phyloP scores from a whole-genome alignment of 2,329 filamentous ascomycete genomes.

The Fusarium heterosporum region DNA sequence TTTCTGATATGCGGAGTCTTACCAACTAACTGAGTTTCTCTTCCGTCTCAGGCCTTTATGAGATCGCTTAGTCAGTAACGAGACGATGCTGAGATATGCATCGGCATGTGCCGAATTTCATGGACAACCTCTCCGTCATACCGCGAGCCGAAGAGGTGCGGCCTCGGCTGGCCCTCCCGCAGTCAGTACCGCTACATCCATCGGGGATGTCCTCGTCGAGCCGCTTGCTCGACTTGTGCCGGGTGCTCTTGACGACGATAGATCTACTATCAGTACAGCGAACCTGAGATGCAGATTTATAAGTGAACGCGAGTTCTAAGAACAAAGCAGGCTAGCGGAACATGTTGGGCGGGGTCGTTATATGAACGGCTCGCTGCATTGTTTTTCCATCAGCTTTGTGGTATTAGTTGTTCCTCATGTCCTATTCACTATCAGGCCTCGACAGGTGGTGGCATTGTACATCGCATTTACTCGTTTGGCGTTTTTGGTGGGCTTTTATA shows the following conservation, averaged over 20 bases:
- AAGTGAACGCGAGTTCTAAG: conserved; percentile 7
- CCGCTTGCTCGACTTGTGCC: background rate
- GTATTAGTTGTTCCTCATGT: conserved; percentile 10
- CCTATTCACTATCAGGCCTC: conserved; percentile 20
- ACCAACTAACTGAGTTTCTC: conserved; percentile 49
- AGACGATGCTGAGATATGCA: conserved; percentile 9
- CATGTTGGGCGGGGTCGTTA: conserved; percentile 16
- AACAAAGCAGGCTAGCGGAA: background rate
- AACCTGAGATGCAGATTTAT: background rate
- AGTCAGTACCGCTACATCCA: background rate
- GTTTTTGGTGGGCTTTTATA: conserved; percentile 21
- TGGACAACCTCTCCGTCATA: background rate
- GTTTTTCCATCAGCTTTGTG: background rate
- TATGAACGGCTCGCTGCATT: conserved; percentile 3
- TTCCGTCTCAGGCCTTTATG: conserved; percentile 45
- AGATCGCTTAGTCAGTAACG: conserved; percentile 47
- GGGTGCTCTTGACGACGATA: background rate
- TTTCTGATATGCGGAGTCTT: conserved; percentile 55
- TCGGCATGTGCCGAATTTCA: conserved; percentile 6
- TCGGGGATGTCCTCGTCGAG: background rate
- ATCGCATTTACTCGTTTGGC: conserved; percentile 27
- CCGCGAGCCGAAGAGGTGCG: background rate
- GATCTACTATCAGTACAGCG: conserved; percentile 3
- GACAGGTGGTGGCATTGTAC: background rate
- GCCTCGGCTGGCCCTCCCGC: background rate